Base-by-base conservation (phyloP, 2,329 filamentous ascomycete genomes). In the Zopfia rhizophila region DNA sequence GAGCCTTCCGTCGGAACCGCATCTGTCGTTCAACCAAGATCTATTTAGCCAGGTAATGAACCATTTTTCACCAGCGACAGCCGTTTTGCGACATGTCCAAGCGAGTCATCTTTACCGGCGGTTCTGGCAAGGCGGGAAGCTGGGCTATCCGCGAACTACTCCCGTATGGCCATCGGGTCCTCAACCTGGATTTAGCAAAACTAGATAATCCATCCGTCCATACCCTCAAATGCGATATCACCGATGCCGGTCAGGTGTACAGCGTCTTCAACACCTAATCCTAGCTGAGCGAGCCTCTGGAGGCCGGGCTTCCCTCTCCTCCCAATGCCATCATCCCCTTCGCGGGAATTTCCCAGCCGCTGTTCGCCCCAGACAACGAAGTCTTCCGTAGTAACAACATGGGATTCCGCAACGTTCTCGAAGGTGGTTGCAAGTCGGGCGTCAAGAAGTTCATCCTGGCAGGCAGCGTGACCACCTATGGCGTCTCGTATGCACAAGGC, bases 311-410 rank as follows among this genome's bases (percentile, higher is more conserved):
- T 24, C 49, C n/a, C n/a, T n/a, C 52, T 65, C 73, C 10, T 7
- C 82, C 83, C 0, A 81, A 85, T 55, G 83, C 80, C 1, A 78
- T 87, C 25, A 82, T 86, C 36, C 83, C 86, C 60, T 81, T 85
- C 40, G 81, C 78, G 23, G 60, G 61, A 29, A 67, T 67, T 52
- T 78, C 83, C 0, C 76, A 82, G 30, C 82, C 83, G 46, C 78
- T 85, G 76, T 73, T 85, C 6, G 78, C 84, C 0, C 82, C 83
- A 0, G 83, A 86, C 60, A 81, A 78, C 38, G 81, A 84, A 57
- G 78, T 75, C 18, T 86, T 84, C 67, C 72, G 74, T 21, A 63
- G 65, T 35, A 67, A 67, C 43, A 65, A 52, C 11, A 53, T 66
- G 37, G 45, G 53, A 25, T 58, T 59, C 3, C 85, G 84, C 63